These are phyloP conservation scores for Beauveria rudraprayagi DNA, from an alignment of 2,329 filamentous ascomycete species.

Conservation along the genomic window DNA sequence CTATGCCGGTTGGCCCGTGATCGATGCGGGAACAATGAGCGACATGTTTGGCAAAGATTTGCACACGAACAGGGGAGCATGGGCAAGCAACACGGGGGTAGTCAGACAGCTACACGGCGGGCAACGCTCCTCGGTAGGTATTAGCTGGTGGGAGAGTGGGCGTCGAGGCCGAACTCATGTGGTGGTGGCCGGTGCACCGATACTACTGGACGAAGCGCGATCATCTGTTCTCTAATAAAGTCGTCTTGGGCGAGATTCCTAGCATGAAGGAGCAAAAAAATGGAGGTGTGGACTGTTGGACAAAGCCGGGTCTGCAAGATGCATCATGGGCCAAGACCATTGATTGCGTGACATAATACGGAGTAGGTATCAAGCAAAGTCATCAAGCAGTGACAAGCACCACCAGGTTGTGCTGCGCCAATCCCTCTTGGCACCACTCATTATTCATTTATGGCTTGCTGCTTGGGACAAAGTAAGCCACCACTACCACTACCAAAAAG, in stretches of 20 bases:
- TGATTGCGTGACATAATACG: not conserved
- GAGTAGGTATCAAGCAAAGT: not conserved
- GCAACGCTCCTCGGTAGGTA: not conserved
- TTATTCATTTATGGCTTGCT: no score
- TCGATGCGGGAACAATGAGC: not conserved
- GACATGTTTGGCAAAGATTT: not conserved
- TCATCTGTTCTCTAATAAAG: not conserved
- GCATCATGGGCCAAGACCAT: not conserved
- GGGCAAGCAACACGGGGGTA: not conserved
- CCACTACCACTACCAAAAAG: no score
- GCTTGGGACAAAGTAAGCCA: no score
- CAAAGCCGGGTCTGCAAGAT: not conserved
- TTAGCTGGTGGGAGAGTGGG: no score
- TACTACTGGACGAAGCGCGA: not conserved
- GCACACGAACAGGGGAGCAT: not conserved
- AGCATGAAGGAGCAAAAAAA: not conserved
- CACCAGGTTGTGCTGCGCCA: not conserved
- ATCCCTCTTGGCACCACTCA: constrained; percentile 1
- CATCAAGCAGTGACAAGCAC: not conserved
- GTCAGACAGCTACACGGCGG: not conserved
- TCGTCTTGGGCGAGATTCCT: not conserved
- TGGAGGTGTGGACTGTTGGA: not conserved
- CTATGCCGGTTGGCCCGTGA: not conserved
- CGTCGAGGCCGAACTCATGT: no score
- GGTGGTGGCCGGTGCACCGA: no score